These are phyloP conservation scores for Mucor ambiguus DNA, from an alignment of 371 early-diverging fungal genomes.

Conservation along the genomic window DNA sequence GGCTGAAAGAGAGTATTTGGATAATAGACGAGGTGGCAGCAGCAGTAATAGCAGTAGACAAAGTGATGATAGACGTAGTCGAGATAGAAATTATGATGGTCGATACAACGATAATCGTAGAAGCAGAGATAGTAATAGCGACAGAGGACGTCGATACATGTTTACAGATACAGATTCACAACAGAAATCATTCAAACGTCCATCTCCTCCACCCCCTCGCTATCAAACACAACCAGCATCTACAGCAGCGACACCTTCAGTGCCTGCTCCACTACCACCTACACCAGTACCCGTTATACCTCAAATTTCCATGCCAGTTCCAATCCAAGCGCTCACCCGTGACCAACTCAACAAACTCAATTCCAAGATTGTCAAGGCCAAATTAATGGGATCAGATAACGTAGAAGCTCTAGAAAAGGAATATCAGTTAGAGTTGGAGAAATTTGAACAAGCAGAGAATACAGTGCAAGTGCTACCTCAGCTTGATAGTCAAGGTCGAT, in stretches of 20 bases:
- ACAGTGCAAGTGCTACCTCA: slow-evolving; percentile 59
- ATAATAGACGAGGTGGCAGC: slow-evolving; percentile 36
- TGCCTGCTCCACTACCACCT: slow-evolving; percentile 2
- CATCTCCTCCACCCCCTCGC: slow-evolving; percentile 7
- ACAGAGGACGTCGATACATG: slow-evolving; percentile 28
- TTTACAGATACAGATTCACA: slow-evolving; percentile 34
- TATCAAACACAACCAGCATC: background rate
- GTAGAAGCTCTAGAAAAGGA: slow-evolving; percentile 70
- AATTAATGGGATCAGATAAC: slow-evolving; percentile 67
- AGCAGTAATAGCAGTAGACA: background rate
- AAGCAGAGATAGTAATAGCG: background rate
- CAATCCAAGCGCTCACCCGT: slow-evolving; percentile 41
- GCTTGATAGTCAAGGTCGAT: slow-evolving; percentile 65
- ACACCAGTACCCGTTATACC: slow-evolving; percentile 4
- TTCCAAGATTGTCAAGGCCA: slow-evolving; percentile 83
- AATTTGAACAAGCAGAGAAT: slow-evolving; percentile 30
- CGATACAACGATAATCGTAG: slow-evolving; percentile 6
- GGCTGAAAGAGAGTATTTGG: slow-evolving; percentile 69
- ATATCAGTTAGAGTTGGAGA: slow-evolving; percentile 57
- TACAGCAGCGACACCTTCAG: background rate
- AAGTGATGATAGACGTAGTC: slow-evolving; percentile 1
- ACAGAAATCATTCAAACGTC: slow-evolving; percentile 18
- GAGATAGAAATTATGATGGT: slow-evolving; percentile 14
- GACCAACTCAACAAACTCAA: slow-evolving; percentile 87
- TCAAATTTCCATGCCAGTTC: background rate